These are phyloP conservation scores for Hansenula sp. DNA, from an alignment of 1,139 yeast genomes.

Conservation along the genomic window DNA sequence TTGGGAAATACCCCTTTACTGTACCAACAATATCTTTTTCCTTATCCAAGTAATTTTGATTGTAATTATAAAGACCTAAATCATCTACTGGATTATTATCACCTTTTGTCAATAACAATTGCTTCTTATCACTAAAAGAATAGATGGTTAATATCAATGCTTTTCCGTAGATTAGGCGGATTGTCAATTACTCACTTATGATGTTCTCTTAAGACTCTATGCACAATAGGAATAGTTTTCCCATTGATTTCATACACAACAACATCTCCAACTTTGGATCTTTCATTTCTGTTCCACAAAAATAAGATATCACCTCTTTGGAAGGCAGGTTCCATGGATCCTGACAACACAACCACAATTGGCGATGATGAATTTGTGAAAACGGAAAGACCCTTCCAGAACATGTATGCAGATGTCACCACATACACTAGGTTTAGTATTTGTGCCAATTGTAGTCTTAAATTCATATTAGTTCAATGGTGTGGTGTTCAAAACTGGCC, in stretches of 20 bases:
- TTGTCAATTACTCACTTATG: slow-evolving; percentile 28
- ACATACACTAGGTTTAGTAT: slow-evolving; percentile 71
- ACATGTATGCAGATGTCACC: slow-evolving; percentile 83
- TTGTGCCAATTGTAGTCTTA: slow-evolving; percentile 42
- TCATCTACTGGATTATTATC: slow-evolving; percentile 95
- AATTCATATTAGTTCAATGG: slow-evolving; percentile 23
- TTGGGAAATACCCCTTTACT: slow-evolving; percentile 90
- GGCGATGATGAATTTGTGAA: slow-evolving; percentile 87
- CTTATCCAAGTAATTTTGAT: slow-evolving; percentile 72
- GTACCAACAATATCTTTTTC: slow-evolving; percentile 80
- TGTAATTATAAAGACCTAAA: slow-evolving; percentile 74
- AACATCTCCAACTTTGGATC: slow-evolving; percentile 82
- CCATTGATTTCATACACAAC: slow-evolving; percentile 90
- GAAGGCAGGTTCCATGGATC: slow-evolving; percentile 99
- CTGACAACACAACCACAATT: slow-evolving; percentile 92
- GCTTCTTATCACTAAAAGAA: slow-evolving; percentile 36
- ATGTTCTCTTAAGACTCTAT: slow-evolving; percentile 86
- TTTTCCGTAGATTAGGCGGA: too few relatives aligned
- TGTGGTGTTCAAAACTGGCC: too few relatives aligned
- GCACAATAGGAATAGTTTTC: slow-evolving; percentile 89
- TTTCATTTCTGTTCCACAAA: slow-evolving; percentile 77
- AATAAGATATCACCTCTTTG: slow-evolving; percentile 95
- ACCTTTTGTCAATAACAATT: slow-evolving; percentile 86
- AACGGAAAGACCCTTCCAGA: slow-evolving; percentile 82
- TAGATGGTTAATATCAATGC: slow-evolving; percentile 4